Percentiles rank a stretch among this genome's conserved stretches.
Conservation (phyloP, 2,329 filamentous ascomycete genomes). For the Trichoderma endophyticum region DNA sequence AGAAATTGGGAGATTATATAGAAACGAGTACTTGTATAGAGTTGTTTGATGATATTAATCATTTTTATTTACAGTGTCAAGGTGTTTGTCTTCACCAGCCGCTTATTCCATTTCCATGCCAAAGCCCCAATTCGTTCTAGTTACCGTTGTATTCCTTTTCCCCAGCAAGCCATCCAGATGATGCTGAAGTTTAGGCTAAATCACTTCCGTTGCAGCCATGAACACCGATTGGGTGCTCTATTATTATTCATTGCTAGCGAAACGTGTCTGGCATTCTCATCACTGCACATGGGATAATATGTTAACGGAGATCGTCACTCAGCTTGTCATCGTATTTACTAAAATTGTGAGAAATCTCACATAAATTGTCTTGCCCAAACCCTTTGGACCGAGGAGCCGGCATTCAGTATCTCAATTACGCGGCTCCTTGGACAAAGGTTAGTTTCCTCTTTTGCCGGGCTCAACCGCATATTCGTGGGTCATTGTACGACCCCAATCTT, state of each 20-base stretch:
- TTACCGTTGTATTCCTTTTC: constrained; percentile 8
- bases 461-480: not conserved
- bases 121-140: not conserved
- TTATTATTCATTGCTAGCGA: not conserved
- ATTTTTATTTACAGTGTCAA: not conserved
- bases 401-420: not conserved
- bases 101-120: not conserved
- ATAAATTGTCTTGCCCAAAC: no score
- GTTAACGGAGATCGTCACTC: not conserved
- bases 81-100: not conserved
- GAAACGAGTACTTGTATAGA: not conserved
- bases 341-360: not conserved
- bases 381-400: constrained; percentile 1
- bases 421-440: not conserved
- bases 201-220: not conserved
- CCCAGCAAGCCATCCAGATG: not conserved
- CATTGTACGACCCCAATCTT: not conserved
- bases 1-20: not conserved
- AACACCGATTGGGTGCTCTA: not conserved
- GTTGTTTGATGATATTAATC: not conserved
- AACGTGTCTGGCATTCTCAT: not conserved
- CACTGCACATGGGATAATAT: not conserved
- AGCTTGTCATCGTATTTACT: not conserved
- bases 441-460: not conserved
- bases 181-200: constrained; percentile 1